phyloP scores from a whole-genome alignment of 148 eudicot genomes.

The Rhododendron kiyosumense region DNA sequence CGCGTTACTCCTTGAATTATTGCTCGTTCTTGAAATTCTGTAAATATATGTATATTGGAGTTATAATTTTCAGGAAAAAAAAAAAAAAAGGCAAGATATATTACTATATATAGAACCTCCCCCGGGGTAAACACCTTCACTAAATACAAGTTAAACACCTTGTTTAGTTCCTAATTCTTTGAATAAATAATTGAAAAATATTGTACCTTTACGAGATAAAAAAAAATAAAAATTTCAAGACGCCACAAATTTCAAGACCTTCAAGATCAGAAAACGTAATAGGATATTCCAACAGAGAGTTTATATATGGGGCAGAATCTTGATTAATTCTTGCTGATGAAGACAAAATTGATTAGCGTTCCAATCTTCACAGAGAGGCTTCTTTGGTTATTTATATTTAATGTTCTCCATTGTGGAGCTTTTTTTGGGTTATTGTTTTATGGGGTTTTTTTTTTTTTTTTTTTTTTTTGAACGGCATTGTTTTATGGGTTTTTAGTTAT shows the following conservation, averaged over 20 bases:
- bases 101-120: not conserved
- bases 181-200: not conserved
- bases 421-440: not conserved
- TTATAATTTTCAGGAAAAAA: no score
- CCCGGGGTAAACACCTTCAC: not conserved
- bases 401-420: not conserved
- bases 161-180: not conserved
- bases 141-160: not conserved
- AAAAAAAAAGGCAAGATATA: not conserved
- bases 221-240: not conserved
- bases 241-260: not conserved
- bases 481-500: no score
- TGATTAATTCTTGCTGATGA: not conserved
- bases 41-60: no score
- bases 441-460: no score
- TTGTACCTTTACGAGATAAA: not conserved
- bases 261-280: not conserved
- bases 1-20: no score
- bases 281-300: not conserved
- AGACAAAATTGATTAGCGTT: not conserved
- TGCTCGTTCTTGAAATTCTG: no score
- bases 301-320: not conserved
- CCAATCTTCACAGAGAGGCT: not conserved
- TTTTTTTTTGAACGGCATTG: no score
- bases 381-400: not conserved